Evolutionary conservation across 2,329 filamentous ascomycete genomes (phyloP).

Genomic region (Alternaria triticimaculans): DNA sequence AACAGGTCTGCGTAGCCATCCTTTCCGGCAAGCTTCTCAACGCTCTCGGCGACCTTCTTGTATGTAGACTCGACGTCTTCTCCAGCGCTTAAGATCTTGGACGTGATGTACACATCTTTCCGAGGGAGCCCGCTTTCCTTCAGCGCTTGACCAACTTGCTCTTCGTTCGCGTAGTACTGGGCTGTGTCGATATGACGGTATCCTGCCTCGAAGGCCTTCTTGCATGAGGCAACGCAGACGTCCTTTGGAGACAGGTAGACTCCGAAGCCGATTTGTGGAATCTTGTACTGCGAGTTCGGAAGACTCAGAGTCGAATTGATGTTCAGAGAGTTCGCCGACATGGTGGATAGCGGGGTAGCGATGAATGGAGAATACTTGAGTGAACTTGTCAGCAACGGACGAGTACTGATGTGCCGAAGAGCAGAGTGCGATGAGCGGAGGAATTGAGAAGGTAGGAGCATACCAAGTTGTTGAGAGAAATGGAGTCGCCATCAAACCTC

Average conservation of each 20-base stretch:
- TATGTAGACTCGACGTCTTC: constrained; percentile 66
- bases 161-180: constrained; percentile 73
- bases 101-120: constrained; percentile 71
- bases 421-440: constrained; percentile 4
- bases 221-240: constrained; percentile 64
- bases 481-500: not conserved
- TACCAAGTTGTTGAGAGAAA: constrained; percentile 2
- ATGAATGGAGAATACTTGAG: constrained; percentile 8
- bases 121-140: constrained; percentile 62
- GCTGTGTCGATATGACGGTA: constrained; percentile 73
- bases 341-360: constrained; percentile 18
- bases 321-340: constrained; percentile 37
- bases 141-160: constrained; percentile 70
- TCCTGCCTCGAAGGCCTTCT: constrained; percentile 63
- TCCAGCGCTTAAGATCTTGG: constrained; percentile 67
- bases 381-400: constrained; percentile 10
- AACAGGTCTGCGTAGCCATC: constrained; percentile 74
- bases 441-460: constrained; percentile 13
- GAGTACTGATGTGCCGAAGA: not conserved
- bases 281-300: constrained; percentile 57
- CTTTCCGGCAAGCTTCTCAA: constrained; percentile 63
- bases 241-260: constrained; percentile 67
- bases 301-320: constrained; percentile 60
- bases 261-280: constrained; percentile 74
- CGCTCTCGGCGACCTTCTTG: constrained; percentile 64